Percentiles rank a stretch among this genome's conserved stretches.
phyloP scores from a whole-genome alignment of 768 basidiomycete genomes.

The Auriculariales sp. region DNA sequence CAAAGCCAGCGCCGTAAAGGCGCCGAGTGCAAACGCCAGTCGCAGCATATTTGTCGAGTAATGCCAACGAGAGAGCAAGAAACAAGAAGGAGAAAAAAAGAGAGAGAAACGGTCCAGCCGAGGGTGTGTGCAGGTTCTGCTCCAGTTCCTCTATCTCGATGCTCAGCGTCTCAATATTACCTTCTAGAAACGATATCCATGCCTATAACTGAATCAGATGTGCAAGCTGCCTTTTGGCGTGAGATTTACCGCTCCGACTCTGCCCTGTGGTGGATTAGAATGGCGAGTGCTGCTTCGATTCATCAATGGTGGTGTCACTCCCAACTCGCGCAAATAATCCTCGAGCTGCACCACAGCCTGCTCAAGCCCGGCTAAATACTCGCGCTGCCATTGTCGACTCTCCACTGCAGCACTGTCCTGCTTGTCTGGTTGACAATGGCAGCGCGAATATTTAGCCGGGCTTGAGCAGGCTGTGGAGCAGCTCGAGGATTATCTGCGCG shows the following conservation, averaged over 20 bases:
- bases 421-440: too few species aligned
- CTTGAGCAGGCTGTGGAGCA: background rate
- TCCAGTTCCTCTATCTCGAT: background rate
- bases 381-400: too few species aligned
- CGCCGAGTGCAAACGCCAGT: too few species aligned
- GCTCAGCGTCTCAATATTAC: background rate
- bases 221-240: too few species aligned
- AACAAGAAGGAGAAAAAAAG: too few species aligned
- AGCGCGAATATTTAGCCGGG: background rate
- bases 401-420: too few species aligned
- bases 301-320: background rate
- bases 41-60: too few species aligned
- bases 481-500: background rate
- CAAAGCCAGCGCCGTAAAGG: too few species aligned
- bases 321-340: background rate
- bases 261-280: background rate
- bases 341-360: background rate
- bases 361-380: background rate
- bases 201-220: background rate
- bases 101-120: too few species aligned
- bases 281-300: background rate
- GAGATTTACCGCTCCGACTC: background rate
- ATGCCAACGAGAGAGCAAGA: too few species aligned
- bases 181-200: background rate
- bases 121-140: background rate